Conservation (phyloP, 2,329 filamentous ascomycete genomes). For the Capronia epimyces region DNA sequence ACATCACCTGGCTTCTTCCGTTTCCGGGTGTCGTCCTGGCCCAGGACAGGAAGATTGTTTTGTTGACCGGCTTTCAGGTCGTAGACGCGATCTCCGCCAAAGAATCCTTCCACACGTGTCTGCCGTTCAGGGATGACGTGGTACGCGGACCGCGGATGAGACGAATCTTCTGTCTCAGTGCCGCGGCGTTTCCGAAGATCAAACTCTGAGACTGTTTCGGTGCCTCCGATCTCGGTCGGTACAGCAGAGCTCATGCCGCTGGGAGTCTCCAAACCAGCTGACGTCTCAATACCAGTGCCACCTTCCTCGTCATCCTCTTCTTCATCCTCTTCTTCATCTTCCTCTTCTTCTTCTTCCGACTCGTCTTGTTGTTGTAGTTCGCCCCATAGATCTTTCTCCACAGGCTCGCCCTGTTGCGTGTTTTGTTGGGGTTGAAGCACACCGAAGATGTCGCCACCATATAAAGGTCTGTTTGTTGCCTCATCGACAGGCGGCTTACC, state of each 20-base stretch:
- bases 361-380: conserved; percentile 71
- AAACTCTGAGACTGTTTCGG: conserved; percentile 77
- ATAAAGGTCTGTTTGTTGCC: conserved; percentile 73
- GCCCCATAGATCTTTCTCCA: conserved; percentile 87
- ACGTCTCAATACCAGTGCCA: conserved; percentile 64
- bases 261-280: conserved; percentile 72
- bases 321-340: conserved; percentile 64
- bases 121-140: conserved; percentile 85
- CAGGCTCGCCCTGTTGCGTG: conserved; percentile 64
- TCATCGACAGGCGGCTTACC: conserved; percentile 95
- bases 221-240: conserved; percentile 70
- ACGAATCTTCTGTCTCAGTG: conserved; percentile 79
- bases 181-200: conserved; percentile 85
- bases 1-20: conserved; percentile 95
- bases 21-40: conserved; percentile 72
- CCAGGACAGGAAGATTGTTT: conserved; percentile 63
- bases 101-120: conserved; percentile 83
- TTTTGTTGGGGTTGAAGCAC: conserved; percentile 60
- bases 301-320: conserved; percentile 58
- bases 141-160: conserved; percentile 70
- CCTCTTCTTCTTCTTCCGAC: conserved; percentile 67
- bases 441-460: conserved; percentile 92
- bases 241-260: conserved; percentile 74
- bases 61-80: conserved; percentile 63
- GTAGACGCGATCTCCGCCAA: conserved; percentile 89